Conservation (phyloP, 1,284 basidiomycete genomes). For the Boletellus dicymbophilus region DNA sequence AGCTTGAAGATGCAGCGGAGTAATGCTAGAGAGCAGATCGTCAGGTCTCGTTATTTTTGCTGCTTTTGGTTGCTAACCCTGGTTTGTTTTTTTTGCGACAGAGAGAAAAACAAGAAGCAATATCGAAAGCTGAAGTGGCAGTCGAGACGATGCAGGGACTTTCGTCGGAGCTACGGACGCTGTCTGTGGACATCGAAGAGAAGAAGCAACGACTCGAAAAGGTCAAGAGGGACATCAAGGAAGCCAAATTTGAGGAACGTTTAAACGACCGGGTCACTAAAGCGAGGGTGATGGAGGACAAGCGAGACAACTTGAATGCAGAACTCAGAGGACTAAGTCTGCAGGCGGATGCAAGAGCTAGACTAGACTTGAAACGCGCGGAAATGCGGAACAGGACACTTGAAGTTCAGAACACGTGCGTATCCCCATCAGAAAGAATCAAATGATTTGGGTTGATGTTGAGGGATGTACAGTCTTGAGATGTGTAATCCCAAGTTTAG, state of each 20-base stretch:
- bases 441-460: background rate
- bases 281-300: conserved; percentile 65
- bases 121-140: conserved; percentile 51
- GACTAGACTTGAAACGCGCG: conserved; percentile 73
- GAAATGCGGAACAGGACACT: conserved; percentile 67
- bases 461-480: conserved; percentile 50
- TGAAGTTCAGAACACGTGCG: conserved; percentile 72
- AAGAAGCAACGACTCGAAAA: conserved; percentile 60
- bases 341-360: conserved; percentile 85
- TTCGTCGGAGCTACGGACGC: conserved; percentile 56
- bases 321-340: conserved; percentile 78
- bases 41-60: conserved; percentile 33
- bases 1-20: conserved; percentile 52
- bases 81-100: conserved; percentile 22
- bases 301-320: conserved; percentile 67
- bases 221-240: conserved; percentile 57
- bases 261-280: conserved; percentile 61
- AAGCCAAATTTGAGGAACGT: conserved; percentile 69
- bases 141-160: conserved; percentile 60
- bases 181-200: conserved; percentile 70
- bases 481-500: conserved; percentile 62
- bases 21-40: conserved; percentile 63
- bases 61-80: conserved; percentile 3
- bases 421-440: conserved; percentile 8
- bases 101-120: conserved; percentile 53